Evolutionary conservation across 441 rosid species (phyloP).

Genomic region (Erysimum pusillum): DNA sequence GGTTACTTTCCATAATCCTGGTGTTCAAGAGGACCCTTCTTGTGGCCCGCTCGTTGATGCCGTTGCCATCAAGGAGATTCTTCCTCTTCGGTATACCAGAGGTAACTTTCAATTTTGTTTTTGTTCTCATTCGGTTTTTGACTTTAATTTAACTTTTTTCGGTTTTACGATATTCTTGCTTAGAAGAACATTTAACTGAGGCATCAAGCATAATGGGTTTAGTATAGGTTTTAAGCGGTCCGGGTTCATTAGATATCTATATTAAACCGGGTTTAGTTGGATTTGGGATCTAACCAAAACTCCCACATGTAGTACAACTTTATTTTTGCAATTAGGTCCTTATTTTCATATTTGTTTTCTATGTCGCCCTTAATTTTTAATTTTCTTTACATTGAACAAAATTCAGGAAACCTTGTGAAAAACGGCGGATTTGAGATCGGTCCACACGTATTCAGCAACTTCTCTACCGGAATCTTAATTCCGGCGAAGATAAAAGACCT

Average conservation of each 20-base stretch:
- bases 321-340: not conserved
- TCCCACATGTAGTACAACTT: not conserved
- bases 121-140: not conserved
- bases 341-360: not conserved
- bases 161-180: no score
- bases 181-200: not conserved
- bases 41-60: slow-evolving; percentile 77
- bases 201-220: no score
- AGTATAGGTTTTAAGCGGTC: no score
- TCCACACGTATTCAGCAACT: slow-evolving; percentile 66
- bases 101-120: slow-evolving; percentile 42
- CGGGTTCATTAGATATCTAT: not conserved
- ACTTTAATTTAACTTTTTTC: not conserved
- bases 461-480: slow-evolving; percentile 64
- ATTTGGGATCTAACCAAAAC: not conserved
- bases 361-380: not conserved
- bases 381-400: not conserved
- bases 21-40: slow-evolving; percentile 67
- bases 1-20: slow-evolving; percentile 67
- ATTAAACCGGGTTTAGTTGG: not conserved
- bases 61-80: slow-evolving; percentile 66
- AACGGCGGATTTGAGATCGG: slow-evolving; percentile 70
- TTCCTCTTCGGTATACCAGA: slow-evolving; percentile 46
- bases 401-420: slow-evolving; percentile 57
- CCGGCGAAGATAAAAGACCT: slow-evolving; percentile 57